Percentiles rank a stretch among this genome's conserved stretches.
These are phyloP conservation scores for Fusarium nodosum DNA, from an alignment of 2,329 filamentous ascomycete genomes.

Conservation along the genomic window DNA sequence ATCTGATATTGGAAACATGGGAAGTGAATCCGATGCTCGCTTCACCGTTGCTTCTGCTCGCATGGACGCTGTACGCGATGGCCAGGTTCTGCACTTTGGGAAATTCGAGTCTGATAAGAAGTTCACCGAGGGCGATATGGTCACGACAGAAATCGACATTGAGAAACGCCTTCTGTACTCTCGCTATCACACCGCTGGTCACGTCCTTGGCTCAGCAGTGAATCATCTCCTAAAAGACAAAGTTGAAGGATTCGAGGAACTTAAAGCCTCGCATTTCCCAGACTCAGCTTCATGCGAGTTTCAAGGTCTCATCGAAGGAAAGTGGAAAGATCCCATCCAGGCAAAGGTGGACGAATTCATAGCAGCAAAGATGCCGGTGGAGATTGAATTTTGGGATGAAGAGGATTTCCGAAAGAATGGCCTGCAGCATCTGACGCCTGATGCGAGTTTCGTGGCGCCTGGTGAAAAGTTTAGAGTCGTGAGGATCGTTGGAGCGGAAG, in stretches of 20 bases:
- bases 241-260: conserved; percentile 70
- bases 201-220: conserved; percentile 78
- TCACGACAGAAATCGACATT: conserved; percentile 71
- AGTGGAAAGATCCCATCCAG: conserved; percentile 74
- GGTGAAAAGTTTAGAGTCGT: conserved; percentile 74
- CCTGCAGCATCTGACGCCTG: conserved; percentile 68
- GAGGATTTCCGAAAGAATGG: conserved; percentile 69
- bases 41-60: conserved; percentile 72
- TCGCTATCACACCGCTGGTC: conserved; percentile 79
- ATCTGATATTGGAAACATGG: conserved; percentile 73
- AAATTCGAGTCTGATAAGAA: conserved; percentile 58
- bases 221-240: conserved; percentile 66
- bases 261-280: conserved; percentile 80
- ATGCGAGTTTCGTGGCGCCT: conserved; percentile 52
- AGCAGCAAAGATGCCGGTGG: conserved; percentile 67
- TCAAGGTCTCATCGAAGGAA: conserved; percentile 73
- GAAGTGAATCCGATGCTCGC: conserved; percentile 29
- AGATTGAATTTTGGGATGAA: conserved; percentile 75
- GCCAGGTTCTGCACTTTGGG: conserved; percentile 76
- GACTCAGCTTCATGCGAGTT: conserved; percentile 78
- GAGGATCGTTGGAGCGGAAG: conserved; percentile 75
- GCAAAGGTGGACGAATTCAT: conserved; percentile 70
- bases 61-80: conserved; percentile 63
- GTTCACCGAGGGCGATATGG: conserved; percentile 59
- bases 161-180: conserved; percentile 74